Conservation (phyloP, 202 grass and related monocot genomes). For the Dendrocalamus latiflorus region DNA sequence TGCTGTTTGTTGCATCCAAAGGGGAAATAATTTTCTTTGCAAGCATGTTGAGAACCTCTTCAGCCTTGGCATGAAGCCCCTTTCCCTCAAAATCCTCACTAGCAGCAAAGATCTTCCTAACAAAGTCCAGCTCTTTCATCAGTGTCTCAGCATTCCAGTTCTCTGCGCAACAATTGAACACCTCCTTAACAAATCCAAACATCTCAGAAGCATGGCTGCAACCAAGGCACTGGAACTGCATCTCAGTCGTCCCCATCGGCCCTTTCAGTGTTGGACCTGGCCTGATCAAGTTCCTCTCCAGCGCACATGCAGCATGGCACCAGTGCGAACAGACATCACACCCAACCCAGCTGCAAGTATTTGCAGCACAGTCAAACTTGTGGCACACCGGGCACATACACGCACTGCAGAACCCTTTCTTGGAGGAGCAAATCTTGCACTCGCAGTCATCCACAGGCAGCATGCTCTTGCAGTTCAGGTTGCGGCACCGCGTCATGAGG, state of each 20-base stretch:
- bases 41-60: constrained; percentile 68
- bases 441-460: constrained; percentile 89
- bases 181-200: constrained; percentile 99
- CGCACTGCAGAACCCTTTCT: constrained; percentile 81
- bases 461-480: constrained; percentile 67
- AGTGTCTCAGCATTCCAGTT: constrained; percentile 62
- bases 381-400: constrained; percentile 93
- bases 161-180: constrained; percentile 81
- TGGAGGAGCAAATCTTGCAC: constrained; percentile 81
- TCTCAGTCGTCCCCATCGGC: constrained; percentile 69
- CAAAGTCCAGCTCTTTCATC: constrained; percentile 84
- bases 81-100: constrained; percentile 97
- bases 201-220: constrained; percentile 94
- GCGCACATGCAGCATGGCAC: constrained; percentile 87
- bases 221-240: constrained; percentile 96
- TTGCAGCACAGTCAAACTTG: constrained; percentile 91
- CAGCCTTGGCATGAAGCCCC: constrained; percentile 76
- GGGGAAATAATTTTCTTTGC: constrained; percentile 56
- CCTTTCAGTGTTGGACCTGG: constrained; percentile 76
- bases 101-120: constrained; percentile 80
- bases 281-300: constrained; percentile 82
- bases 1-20: constrained; percentile 63
- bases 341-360: constrained; percentile 98
- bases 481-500: constrained; percentile 67
- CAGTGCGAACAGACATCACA: constrained; percentile 94